A percentile compares a stretch with the other conserved stretches of the same genome.
These are phyloP conservation scores for Cucurbita moschata DNA, from an alignment of 306 rosid genomes.

Conservation along the genomic window DNA sequence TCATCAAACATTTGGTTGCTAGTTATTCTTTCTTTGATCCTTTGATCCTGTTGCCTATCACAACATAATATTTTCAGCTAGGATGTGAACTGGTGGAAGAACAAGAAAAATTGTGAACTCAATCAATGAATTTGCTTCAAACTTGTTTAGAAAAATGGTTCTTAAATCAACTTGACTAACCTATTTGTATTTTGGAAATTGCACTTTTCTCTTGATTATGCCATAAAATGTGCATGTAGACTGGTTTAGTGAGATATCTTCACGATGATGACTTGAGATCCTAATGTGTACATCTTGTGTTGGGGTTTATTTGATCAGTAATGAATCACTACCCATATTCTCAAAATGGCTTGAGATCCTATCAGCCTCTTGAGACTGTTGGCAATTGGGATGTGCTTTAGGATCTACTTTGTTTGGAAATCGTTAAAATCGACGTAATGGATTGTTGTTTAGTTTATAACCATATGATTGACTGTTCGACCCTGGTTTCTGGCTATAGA, in stretches of 20 bases:
- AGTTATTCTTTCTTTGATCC: background rate
- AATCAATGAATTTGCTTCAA: background rate
- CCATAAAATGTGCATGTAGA: too few relatives aligned
- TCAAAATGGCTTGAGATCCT: background rate
- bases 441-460: background rate
- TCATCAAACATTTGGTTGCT: background rate
- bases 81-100: background rate
- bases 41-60: background rate
- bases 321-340: background rate
- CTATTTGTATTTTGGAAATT: too few relatives aligned
- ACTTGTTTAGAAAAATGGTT: background rate
- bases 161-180: too few relatives aligned
- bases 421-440: background rate
- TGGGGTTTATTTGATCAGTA: background rate
- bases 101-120: background rate
- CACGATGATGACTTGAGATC: too few relatives aligned
- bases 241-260: too few relatives aligned
- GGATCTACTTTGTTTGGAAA: background rate
- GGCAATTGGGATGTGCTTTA: background rate
- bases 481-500: background rate
- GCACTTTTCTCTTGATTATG: too few relatives aligned
- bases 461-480: background rate
- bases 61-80: background rate
- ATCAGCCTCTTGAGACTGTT: background rate
- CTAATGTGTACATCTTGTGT: background rate